Conservation (phyloP, 1,139 yeast genomes). For the Yamadazyma buinensis region DNA sequence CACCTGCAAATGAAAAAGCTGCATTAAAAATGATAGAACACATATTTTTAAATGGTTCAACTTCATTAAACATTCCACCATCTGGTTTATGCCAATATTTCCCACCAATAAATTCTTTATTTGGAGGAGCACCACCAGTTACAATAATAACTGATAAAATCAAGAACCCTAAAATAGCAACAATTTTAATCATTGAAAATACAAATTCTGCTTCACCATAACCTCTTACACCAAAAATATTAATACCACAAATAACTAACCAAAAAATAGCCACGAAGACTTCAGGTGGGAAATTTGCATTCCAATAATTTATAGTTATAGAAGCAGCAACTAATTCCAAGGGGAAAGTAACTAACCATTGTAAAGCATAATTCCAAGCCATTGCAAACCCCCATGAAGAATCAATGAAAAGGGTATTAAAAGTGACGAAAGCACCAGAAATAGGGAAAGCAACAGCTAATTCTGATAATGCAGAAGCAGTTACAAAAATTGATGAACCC, state of each 20-base stretch:
- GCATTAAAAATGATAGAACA: slow-evolving; percentile 81
- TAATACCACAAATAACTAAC: slow-evolving; percentile 24
- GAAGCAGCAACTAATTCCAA: slow-evolving; percentile 40
- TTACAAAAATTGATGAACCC: slow-evolving; percentile 29
- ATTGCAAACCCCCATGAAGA: slow-evolving; percentile 38
- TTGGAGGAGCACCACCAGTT: slow-evolving; percentile 31
- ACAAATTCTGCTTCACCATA: slow-evolving; percentile 35
- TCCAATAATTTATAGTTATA: slow-evolving; percentile 31
- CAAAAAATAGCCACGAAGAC: slow-evolving; percentile 31
- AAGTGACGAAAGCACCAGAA: slow-evolving; percentile 38
- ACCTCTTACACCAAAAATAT: slow-evolving; percentile 34
- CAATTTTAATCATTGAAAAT: slow-evolving; percentile 27
- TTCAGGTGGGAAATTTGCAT: slow-evolving; percentile 23
- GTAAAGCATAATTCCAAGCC: slow-evolving; percentile 42
- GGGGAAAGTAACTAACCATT: slow-evolving; percentile 37
- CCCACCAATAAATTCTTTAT: slow-evolving; percentile 34
- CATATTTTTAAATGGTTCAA: slow-evolving; percentile 61
- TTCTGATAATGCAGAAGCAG: slow-evolving; percentile 35
- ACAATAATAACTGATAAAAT: slow-evolving; percentile 27
- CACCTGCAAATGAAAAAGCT: slow-evolving; percentile 67
- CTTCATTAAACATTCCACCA: slow-evolving; percentile 27
- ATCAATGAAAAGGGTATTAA: slow-evolving; percentile 33
- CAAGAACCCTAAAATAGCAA: slow-evolving; percentile 31
- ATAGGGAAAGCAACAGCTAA: slow-evolving; percentile 40
- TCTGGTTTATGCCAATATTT: slow-evolving; percentile 28